These are phyloP conservation scores for Fusarium verrucosum DNA, from an alignment of 2,329 filamentous ascomycete species.

Conservation along the genomic window DNA sequence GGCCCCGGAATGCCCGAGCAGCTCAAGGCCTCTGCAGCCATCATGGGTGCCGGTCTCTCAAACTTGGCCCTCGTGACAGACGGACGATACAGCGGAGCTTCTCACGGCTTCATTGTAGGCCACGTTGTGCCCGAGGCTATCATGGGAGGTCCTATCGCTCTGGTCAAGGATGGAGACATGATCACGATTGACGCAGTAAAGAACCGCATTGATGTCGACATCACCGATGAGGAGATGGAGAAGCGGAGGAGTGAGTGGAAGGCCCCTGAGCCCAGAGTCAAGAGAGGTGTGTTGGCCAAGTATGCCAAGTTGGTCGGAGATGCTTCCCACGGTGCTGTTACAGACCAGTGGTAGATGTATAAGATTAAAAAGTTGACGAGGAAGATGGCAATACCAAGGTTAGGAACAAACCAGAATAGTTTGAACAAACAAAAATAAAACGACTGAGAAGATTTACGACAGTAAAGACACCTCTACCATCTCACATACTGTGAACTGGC, in stretches of 20 bases:
- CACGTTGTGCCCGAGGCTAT: conserved; percentile 93
- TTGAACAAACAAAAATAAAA: not conserved
- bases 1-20: conserved; percentile 98
- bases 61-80: conserved; percentile 94
- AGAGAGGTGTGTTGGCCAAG: conserved; percentile 86
- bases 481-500: not conserved
- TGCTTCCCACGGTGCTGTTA: conserved; percentile 90
- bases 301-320: conserved; percentile 89
- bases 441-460: not conserved
- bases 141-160: conserved; percentile 85
- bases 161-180: conserved; percentile 81
- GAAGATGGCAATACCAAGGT: too few species aligned
- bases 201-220: conserved; percentile 76
- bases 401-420: too few species aligned
- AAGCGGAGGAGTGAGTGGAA: conserved; percentile 73
- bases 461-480: not conserved
- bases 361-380: too few species aligned
- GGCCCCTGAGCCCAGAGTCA: conserved; percentile 75
- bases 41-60: conserved; percentile 89
- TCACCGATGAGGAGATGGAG: conserved; percentile 75
- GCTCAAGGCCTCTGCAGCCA: conserved; percentile 84
- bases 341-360: conserved; percentile 62
- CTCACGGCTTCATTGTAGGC: conserved; percentile 92
- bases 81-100: conserved; percentile 87
- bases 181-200: conserved; percentile 87